phyloP scores from a whole-genome alignment of 768 basidiomycete species.

The Gautieria morchelliformis region DNA sequence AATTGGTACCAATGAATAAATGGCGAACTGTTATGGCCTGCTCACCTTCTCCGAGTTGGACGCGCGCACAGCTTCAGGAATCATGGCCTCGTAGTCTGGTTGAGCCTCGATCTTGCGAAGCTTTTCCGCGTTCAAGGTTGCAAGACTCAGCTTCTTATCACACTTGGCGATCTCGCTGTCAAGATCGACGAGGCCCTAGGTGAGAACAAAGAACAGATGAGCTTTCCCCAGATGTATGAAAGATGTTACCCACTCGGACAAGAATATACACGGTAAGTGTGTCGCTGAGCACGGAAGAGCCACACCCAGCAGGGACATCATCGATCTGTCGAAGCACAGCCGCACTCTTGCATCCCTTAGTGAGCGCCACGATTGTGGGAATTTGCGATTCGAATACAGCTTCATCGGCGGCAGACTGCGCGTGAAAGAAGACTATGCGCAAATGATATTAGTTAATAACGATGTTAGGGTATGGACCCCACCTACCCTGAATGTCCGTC shows the following conservation, averaged over 20 bases:
- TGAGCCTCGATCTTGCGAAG: conserved; percentile 61
- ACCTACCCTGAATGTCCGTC: conserved; percentile 69
- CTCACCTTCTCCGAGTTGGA: conserved; percentile 78
- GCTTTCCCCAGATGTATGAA: not conserved
- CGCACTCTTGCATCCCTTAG: conserved; percentile 79
- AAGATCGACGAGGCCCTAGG: conserved; percentile 81
- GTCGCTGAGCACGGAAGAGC: conserved; percentile 68
- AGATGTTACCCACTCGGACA: conserved; percentile 55
- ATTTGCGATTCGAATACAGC: conserved; percentile 62
- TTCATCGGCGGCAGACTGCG: conserved; percentile 53
- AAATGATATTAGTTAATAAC: not conserved
- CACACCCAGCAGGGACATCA: conserved; percentile 85
- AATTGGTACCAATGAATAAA: not conserved
- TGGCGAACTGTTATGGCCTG: not conserved
- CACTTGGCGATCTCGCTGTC: conserved; percentile 82
- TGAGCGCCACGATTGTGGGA: conserved; percentile 68
- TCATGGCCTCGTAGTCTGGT: conserved; percentile 68
- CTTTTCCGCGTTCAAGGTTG: conserved; percentile 63
- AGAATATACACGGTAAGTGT: conserved; percentile 73
- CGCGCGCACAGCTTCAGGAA: conserved; percentile 66
- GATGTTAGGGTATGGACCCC: not conserved
- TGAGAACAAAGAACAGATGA: not conserved
- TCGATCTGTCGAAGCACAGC: conserved; percentile 51
- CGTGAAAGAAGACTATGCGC: conserved; percentile 63
- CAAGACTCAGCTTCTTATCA: conserved; percentile 80